A percentile compares a stretch with the other conserved stretches of the same genome.
phyloP scores from a whole-genome alignment of 2,329 filamentous ascomycete species.

The Aspergillus sojae region DNA sequence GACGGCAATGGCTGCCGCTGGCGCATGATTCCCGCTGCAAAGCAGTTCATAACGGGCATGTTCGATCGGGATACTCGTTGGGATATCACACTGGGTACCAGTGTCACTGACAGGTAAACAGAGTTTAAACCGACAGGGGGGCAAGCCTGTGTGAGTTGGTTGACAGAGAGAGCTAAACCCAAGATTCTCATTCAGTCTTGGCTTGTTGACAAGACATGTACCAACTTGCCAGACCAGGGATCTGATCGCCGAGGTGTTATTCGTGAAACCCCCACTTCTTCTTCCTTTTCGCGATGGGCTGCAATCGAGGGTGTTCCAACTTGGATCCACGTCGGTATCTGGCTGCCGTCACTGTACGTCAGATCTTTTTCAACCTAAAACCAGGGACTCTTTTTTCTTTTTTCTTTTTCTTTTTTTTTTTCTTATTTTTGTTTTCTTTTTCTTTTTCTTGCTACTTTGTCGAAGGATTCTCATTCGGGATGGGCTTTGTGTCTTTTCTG shows the following conservation, averaged over 20 bases:
- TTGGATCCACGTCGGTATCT: constrained; percentile 16
- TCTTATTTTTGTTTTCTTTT: not conserved
- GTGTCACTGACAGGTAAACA: constrained; percentile 8
- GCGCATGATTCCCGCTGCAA: constrained; percentile 20
- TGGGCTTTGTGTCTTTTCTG: not conserved
- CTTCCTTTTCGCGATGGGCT: constrained; percentile 9
- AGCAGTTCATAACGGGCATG: constrained; percentile 14
- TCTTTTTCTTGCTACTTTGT: not conserved
- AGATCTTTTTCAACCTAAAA: constrained; percentile 7
- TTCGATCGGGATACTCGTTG: constrained; percentile 13
- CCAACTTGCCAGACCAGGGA: too few species aligned
- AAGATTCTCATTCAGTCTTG: constrained; percentile 8
- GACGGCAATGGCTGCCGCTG: constrained; percentile 15
- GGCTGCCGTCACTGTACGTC: constrained; percentile 12
- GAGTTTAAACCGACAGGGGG: constrained; percentile 4
- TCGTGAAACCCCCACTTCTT: constrained; percentile 16
- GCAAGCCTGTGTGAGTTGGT: constrained; percentile 6
- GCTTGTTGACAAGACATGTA: constrained; percentile 12
- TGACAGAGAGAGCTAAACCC: constrained; percentile 12
- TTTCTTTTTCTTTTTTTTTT: not conserved
- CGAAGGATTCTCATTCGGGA: not conserved
- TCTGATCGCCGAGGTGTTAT: constrained; percentile 25
- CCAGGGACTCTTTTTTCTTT: not conserved
- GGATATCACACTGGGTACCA: constrained; percentile 11
- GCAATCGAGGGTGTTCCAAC: constrained; percentile 13